Evolutionary conservation across 75 land plant species (phyloP).

Genomic region (Pinus tabuliformis): DNA sequence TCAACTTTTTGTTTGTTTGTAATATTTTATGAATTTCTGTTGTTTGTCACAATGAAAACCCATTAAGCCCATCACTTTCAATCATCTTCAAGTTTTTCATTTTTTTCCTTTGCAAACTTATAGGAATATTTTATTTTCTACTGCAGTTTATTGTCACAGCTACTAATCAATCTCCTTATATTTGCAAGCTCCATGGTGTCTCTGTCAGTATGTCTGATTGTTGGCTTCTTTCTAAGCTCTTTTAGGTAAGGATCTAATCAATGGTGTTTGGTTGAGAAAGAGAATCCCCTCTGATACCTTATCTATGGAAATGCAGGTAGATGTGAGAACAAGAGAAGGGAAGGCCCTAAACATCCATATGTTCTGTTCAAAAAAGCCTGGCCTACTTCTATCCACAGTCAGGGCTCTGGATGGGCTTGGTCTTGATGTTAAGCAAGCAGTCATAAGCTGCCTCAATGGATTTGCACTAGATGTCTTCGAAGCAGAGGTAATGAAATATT

Average conservation of each 20-base stretch:
- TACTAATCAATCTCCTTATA: background rate
- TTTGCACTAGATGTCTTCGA: constrained; percentile 14
- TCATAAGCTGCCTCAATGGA: constrained; percentile 24
- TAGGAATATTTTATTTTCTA: constrained; percentile 18
- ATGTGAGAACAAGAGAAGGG: constrained; percentile 13
- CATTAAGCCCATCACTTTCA: background rate
- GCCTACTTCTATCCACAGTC: constrained; percentile 17
- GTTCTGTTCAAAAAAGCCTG: constrained; percentile 1
- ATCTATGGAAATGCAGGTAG: background rate
- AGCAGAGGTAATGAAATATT: background rate
- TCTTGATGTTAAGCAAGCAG: constrained; percentile 23
- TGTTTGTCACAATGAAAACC: background rate
- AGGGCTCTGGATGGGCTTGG: constrained; percentile 22
- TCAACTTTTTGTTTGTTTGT: constrained; percentile 19
- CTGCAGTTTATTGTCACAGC: constrained; percentile 14
- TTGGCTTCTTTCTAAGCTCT: constrained; percentile 2
- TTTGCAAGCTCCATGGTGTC: constrained; percentile 21
- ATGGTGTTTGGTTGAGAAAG: background rate
- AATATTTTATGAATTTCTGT: too few species aligned
- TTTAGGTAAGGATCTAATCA: too few species aligned
- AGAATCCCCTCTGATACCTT: background rate
- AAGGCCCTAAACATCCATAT: constrained; percentile 15
- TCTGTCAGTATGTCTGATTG: constrained; percentile 28
- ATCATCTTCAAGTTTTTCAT: too few species aligned
- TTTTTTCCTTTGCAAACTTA: background rate